Evolutionary conservation across 345 rosid genomes (phyloP).

Genomic region (Linum trigynum): DNA sequence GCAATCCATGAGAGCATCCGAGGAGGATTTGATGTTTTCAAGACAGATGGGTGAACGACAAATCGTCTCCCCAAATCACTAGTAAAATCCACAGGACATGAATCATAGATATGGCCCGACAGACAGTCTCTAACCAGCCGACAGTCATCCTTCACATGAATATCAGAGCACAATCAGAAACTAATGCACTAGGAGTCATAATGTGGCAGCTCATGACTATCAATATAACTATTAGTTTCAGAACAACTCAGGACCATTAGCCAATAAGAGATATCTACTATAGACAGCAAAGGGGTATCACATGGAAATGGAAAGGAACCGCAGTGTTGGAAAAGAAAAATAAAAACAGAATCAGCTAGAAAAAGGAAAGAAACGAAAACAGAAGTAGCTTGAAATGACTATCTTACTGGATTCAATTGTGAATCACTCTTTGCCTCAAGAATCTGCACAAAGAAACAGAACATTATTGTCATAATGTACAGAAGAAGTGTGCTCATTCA

Average conservation of each 20-base stretch:
- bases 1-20: conserved; percentile 62
- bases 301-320: background rate
- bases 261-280: background rate
- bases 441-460: conserved; percentile 42
- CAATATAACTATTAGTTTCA: background rate
- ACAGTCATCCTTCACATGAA: conserved; percentile 51
- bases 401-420: conserved; percentile 40
- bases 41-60: conserved; percentile 66
- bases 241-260: background rate
- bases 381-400: background rate
- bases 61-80: conserved; percentile 68
- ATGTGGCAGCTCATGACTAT: background rate
- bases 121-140: conserved; percentile 61
- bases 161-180: background rate
- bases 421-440: conserved; percentile 50
- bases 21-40: conserved; percentile 62
- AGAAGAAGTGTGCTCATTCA: background rate
- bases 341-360: background rate
- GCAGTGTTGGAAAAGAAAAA: background rate
- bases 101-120: conserved; percentile 72
- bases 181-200: background rate
- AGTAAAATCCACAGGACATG: conserved; percentile 82
- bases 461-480: conserved; percentile 5
- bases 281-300: background rate
- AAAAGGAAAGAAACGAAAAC: background rate